phyloP scores from a whole-genome alignment of 495 filamentous ascomycete genomes.

The Lasiosphaeria ovina region DNA sequence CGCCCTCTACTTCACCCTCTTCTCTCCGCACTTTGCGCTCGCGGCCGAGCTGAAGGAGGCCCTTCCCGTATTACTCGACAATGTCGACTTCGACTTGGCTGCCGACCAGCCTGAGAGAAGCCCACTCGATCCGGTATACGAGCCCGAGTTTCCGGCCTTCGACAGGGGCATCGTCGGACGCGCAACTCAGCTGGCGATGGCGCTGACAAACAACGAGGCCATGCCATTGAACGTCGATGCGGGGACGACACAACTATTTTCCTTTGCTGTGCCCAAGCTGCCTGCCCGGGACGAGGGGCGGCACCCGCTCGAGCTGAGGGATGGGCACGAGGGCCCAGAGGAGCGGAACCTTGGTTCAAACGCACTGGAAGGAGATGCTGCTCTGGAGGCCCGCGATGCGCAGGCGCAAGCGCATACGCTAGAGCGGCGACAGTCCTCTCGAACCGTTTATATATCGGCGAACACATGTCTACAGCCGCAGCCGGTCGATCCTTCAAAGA shows the following conservation, averaged over 20 bases:
- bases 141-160: constrained; percentile 57
- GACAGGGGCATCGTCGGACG: constrained; percentile 64
- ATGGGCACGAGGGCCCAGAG: constrained; percentile 1
- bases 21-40: constrained; percentile 56
- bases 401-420: constrained; percentile 16
- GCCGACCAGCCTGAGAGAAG: constrained; percentile 21
- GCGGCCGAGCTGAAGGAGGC: constrained; percentile 52
- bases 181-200: constrained; percentile 42
- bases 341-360: constrained; percentile 8
- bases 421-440: constrained; percentile 31
- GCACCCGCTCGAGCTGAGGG: constrained; percentile 22
- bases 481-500: constrained; percentile 41
- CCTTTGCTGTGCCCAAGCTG: constrained; percentile 26
- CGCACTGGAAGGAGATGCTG: constrained; percentile 14
- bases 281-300: constrained; percentile 17
- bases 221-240: constrained; percentile 51
- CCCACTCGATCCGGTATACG: constrained; percentile 41
- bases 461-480: constrained; percentile 76
- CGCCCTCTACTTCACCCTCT: constrained; percentile 55
- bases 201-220: constrained; percentile 65
- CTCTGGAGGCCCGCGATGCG: constrained; percentile 8
- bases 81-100: constrained; percentile 30
- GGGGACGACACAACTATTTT: constrained; percentile 49
- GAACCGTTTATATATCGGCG: constrained; percentile 70
- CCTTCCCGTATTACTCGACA: constrained; percentile 45